A percentile compares a stretch with the other conserved stretches of the same genome.
These are phyloP conservation scores for Cryptococcus sp. DNA, from an alignment of 1,284 basidiomycete species.

Conservation along the genomic window DNA sequence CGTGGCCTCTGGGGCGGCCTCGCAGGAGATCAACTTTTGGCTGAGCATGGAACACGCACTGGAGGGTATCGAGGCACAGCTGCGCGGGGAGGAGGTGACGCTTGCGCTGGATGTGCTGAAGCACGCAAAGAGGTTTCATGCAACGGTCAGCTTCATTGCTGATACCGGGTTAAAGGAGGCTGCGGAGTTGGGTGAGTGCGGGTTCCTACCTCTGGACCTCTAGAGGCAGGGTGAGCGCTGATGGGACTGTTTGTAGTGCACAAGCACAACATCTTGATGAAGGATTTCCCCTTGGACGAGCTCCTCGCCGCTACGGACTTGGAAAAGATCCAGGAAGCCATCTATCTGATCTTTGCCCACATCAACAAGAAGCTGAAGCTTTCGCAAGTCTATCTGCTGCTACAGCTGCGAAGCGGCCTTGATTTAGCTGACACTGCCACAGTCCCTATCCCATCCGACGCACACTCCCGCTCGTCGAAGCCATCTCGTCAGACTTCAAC, in stretches of 20 bases:
- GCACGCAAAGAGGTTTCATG: slow-evolving; percentile 94
- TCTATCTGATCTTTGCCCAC: slow-evolving; percentile 84
- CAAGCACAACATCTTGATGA: slow-evolving; percentile 98
- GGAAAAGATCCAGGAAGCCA: slow-evolving; percentile 85
- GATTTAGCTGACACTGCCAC: neutral
- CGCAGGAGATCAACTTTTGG: slow-evolving; percentile 99
- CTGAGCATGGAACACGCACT: slow-evolving; percentile 87
- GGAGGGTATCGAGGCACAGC: slow-evolving; percentile 87
- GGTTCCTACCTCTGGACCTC: no score
- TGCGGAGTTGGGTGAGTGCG: slow-evolving; percentile 71
- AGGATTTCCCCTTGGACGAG: slow-evolving; percentile 96
- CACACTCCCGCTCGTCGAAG: slow-evolving; percentile 92
- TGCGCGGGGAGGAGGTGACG: slow-evolving; percentile 85
- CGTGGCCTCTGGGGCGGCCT: slow-evolving; percentile 92
- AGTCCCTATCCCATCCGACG: slow-evolving; percentile 89
- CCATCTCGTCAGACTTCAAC: slow-evolving; percentile 95
- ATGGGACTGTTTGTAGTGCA: slow-evolving; percentile 62
- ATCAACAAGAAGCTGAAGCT: slow-evolving; percentile 93
- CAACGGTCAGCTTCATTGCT: slow-evolving; percentile 95
- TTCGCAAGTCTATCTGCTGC: slow-evolving; percentile 52
- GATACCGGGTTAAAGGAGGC: slow-evolving; percentile 96
- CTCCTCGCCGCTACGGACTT: slow-evolving; percentile 93
- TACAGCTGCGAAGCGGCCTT: neutral
- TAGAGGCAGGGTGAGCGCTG: neutral
- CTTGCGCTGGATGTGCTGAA: slow-evolving; percentile 94